These are phyloP conservation scores for Leccinum olivaceoglutinosum DNA, from an alignment of 1,284 basidiomycete genomes.

Conservation along the genomic window DNA sequence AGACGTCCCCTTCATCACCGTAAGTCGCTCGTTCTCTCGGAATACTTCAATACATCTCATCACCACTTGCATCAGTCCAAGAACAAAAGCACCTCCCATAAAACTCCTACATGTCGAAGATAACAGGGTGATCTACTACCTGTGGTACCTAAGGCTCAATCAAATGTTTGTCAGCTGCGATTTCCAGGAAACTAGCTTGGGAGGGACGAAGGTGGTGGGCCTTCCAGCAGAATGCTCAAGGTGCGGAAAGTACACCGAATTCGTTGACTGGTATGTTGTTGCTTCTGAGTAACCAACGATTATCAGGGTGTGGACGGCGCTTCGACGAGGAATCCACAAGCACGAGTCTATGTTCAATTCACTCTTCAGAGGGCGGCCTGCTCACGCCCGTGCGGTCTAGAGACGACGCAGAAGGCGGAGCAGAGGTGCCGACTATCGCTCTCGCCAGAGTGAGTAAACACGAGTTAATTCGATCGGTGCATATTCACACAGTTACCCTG, in stretches of 20 bases:
- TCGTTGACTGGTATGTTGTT: conserved; percentile 13
- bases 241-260: conserved; percentile 19
- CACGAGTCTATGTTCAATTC: conserved; percentile 20
- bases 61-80: background rate
- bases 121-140: background rate
- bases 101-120: conserved; percentile 3
- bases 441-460: conserved; percentile 9
- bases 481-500: background rate
- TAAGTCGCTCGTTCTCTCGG: background rate
- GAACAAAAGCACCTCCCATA: conserved; percentile 10
- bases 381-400: conserved; percentile 13
- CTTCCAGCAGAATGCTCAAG: conserved; percentile 9
- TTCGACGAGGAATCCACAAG: conserved; percentile 17
- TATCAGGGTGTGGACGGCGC: conserved; percentile 19
- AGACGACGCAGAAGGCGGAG: conserved; percentile 14
- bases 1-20: conserved; percentile 13
- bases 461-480: background rate
- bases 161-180: conserved; percentile 13
- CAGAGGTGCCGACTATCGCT: conserved; percentile 14
- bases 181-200: conserved; percentile 15
- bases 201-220: conserved; percentile 15
- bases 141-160: conserved; percentile 18
- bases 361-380: conserved; percentile 17
- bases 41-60: background rate
- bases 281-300: background rate